Conservation (phyloP, 352 stramenopile genomes). For the Globisporangium recalcitrans region DNA sequence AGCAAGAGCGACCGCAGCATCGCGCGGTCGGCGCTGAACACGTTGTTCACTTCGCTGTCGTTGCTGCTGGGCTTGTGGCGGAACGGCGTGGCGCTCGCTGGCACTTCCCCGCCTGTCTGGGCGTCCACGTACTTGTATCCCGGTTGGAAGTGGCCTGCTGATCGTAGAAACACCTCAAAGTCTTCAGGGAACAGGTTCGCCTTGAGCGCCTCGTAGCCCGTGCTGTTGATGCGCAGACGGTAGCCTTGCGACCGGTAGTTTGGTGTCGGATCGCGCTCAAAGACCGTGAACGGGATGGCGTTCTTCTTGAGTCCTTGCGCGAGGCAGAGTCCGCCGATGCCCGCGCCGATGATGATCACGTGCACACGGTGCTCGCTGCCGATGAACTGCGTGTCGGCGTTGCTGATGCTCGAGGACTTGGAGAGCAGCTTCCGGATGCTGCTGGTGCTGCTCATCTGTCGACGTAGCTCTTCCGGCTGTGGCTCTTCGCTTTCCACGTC, state of each 20-base stretch:
- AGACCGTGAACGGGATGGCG: slow-evolving; percentile 63
- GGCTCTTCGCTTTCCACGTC: slow-evolving; percentile 9
- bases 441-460: no score
- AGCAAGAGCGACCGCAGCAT: slow-evolving; percentile 42
- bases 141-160: slow-evolving; percentile 46
- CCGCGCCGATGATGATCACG: slow-evolving; percentile 45
- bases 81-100: slow-evolving; percentile 7
- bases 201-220: slow-evolving; percentile 56
- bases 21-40: slow-evolving; percentile 42
- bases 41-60: slow-evolving; percentile 9
- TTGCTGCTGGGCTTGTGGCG: slow-evolving; percentile 7
- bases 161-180: slow-evolving; percentile 56
- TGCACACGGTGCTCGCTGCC: slow-evolving; percentile 19
- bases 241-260: slow-evolving; percentile 65
- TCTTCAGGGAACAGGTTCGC: slow-evolving; percentile 32
- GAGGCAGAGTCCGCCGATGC: slow-evolving; percentile 55
- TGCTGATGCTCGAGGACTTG: not conserved
- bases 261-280: slow-evolving; percentile 52
- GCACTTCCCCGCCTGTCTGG: slow-evolving; percentile 15
- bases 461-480: not conserved
- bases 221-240: slow-evolving; percentile 51
- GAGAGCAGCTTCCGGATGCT: no score
- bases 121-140: slow-evolving; percentile 49
- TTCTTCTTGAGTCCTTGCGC: slow-evolving; percentile 53
- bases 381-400: slow-evolving; percentile 3